Percentiles rank a stretch among this genome's conserved stretches.
These are phyloP conservation scores for Mortierella sp. DNA, from an alignment of 371 early-diverging fungal genomes.

Conservation along the genomic window DNA sequence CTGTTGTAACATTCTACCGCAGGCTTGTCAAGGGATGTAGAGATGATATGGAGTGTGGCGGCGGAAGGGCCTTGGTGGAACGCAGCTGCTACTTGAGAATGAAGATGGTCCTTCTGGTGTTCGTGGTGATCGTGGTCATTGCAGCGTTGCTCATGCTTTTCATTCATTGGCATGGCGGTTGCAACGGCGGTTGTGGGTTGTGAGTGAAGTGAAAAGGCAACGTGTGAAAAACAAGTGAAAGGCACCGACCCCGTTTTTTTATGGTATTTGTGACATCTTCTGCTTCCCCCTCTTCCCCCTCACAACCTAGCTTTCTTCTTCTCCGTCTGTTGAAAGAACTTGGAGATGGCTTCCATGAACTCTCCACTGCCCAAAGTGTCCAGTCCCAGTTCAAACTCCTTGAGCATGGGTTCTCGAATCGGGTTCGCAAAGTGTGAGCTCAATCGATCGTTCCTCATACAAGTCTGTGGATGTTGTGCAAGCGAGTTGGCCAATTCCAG, in stretches of 20 bases:
- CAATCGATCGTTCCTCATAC: slow-evolving; percentile 57
- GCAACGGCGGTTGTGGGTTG: no score
- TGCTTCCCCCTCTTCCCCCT: not conserved
- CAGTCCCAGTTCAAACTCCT: slow-evolving; percentile 53
- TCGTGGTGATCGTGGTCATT: slow-evolving; percentile 3
- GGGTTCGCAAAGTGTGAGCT: slow-evolving; percentile 40
- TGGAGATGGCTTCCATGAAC: slow-evolving; percentile 36
- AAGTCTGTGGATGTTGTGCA: slow-evolving; percentile 56
- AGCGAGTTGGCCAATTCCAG: slow-evolving; percentile 40
- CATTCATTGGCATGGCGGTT: not conserved
- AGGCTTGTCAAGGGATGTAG: slow-evolving; percentile 12
- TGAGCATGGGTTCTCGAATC: slow-evolving; percentile 53
- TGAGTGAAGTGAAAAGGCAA: not conserved
- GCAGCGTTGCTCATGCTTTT: slow-evolving; percentile 1
- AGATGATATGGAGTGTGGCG: no score
- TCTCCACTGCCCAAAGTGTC: slow-evolving; percentile 52
- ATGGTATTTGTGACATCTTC: no score
- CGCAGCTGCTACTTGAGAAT: slow-evolving; percentile 3
- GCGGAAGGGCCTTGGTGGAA: not conserved
- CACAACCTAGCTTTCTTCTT: not conserved
- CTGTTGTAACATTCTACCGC: slow-evolving; percentile 13
- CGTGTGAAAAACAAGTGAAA: not conserved
- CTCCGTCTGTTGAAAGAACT: slow-evolving; percentile 28
- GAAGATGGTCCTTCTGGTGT: slow-evolving; percentile 6
- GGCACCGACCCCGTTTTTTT: not conserved